These are phyloP conservation scores for Scalesia atractyloides DNA, from an alignment of 129 eudicot species.

Conservation along the genomic window DNA sequence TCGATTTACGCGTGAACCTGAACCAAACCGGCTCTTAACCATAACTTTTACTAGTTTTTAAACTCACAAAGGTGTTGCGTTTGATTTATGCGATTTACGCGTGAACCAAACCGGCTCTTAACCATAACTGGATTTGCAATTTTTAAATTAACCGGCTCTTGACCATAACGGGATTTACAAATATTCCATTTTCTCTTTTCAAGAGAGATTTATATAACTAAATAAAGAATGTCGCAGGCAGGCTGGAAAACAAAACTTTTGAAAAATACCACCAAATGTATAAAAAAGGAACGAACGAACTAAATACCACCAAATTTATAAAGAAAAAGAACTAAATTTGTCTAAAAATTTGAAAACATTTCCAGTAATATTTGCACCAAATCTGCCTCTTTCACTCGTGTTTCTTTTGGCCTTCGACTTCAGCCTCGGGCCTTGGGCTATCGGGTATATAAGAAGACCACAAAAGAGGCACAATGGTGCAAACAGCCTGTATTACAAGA, in stretches of 20 bases:
- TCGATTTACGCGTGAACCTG: no score
- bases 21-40: no score
- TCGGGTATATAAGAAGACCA: conserved; percentile 74
- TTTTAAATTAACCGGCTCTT: no score
- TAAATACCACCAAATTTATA: neutral
- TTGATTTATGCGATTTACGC: no score
- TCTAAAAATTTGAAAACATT: neutral
- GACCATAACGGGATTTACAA: no score
- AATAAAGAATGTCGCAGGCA: neutral
- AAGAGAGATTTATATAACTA: no score
- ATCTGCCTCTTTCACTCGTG: conserved; percentile 29
- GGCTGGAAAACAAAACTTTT: neutral
- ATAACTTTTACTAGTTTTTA: no score
- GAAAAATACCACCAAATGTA: neutral
- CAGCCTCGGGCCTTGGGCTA: conserved; percentile 27
- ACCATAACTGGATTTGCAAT: no score
- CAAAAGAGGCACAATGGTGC: conserved; percentile 66
- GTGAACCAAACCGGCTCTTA: no score
- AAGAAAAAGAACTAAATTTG: neutral
- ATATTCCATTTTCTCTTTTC: no score
- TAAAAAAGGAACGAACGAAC: neutral
- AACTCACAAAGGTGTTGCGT: no score
- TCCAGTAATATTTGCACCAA: neutral
- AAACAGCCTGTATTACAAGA: conserved; percentile 66
- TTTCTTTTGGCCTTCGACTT: conserved; percentile 25